These are phyloP conservation scores for Neurospora sp. DNA, from an alignment of 495 filamentous ascomycete species.

Conservation along the genomic window DNA sequence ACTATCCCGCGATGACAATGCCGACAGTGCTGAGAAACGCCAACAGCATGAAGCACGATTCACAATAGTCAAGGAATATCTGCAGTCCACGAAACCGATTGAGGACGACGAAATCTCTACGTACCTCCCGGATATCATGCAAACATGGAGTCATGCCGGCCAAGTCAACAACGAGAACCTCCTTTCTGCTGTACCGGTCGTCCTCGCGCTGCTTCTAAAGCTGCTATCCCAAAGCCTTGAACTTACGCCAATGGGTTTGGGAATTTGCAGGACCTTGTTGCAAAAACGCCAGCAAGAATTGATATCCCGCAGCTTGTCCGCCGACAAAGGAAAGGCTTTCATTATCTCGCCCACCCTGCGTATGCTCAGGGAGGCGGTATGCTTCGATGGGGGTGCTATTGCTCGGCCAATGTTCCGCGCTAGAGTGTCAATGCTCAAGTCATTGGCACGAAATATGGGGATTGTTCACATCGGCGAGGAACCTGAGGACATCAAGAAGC, in stretches of 20 bases:
- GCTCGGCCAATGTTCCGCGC: conserved; percentile 60
- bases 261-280: conserved; percentile 62
- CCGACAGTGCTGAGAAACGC: conserved; percentile 22
- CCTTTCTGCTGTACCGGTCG: conserved; percentile 61
- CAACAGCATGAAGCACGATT: conserved; percentile 30
- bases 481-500: conserved; percentile 45
- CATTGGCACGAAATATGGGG: conserved; percentile 52
- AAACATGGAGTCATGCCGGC: conserved; percentile 66
- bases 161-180: conserved; percentile 64
- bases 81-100: conserved; percentile 53
- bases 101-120: conserved; percentile 44
- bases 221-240: conserved; percentile 60
- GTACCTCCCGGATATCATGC: conserved; percentile 64
- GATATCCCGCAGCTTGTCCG: conserved; percentile 59
- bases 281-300: conserved; percentile 63
- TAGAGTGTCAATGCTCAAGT: conserved; percentile 62
- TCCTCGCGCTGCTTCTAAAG: conserved; percentile 66
- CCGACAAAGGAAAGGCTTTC: conserved; percentile 67
- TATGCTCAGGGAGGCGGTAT: conserved; percentile 66
- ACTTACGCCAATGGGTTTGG: conserved; percentile 57
- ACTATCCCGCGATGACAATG: conserved; percentile 38
- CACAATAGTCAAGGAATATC: conserved; percentile 60
- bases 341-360: conserved; percentile 75
- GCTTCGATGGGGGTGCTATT: conserved; percentile 70
- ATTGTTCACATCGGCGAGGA: conserved; percentile 41